Conservation (phyloP, 2,329 filamentous ascomycete species). For the Pochonia chlamydosporia region DNA sequence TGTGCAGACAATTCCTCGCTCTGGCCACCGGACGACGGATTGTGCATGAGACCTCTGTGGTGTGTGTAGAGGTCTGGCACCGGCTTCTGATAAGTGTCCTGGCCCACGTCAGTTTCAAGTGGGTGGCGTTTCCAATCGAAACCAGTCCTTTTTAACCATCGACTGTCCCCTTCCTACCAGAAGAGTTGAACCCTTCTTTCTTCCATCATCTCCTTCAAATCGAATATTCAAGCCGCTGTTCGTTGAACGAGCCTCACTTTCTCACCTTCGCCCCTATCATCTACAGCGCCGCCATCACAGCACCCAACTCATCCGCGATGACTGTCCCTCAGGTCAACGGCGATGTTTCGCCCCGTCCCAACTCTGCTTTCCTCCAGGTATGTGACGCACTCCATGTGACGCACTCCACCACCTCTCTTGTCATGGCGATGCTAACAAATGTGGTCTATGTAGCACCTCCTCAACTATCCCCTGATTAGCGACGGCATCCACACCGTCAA, state of each 20-base stretch:
- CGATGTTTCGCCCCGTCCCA: conserved; percentile 37
- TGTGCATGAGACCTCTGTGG: too few species aligned
- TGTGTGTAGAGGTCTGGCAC: too few species aligned
- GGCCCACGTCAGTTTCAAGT: conserved; percentile 4
- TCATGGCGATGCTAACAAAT: background rate
- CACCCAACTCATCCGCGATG: conserved; percentile 21
- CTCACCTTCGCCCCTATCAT: background rate
- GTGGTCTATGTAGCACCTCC: conserved; percentile 61
- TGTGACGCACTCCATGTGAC: conserved; percentile 7
- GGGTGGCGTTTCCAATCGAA: conserved; percentile 5
- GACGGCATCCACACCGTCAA: conserved; percentile 76
- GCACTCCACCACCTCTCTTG: too few species aligned
- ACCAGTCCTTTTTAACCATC: conserved; percentile 6
- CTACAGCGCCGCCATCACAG: background rate
- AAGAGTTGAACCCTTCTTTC: background rate
- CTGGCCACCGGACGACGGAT: background rate
- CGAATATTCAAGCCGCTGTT: too few species aligned
- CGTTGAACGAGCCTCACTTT: background rate
- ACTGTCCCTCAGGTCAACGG: conserved; percentile 43
- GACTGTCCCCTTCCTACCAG: conserved; percentile 6
- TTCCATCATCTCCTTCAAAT: background rate
- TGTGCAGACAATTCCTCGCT: background rate
- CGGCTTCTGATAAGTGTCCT: background rate
- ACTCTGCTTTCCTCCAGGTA: conserved; percentile 47
- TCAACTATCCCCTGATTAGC: conserved; percentile 76